Evolutionary conservation across 257 asterid genomes (phyloP).

Genomic region (Solanum chmielewskii): DNA sequence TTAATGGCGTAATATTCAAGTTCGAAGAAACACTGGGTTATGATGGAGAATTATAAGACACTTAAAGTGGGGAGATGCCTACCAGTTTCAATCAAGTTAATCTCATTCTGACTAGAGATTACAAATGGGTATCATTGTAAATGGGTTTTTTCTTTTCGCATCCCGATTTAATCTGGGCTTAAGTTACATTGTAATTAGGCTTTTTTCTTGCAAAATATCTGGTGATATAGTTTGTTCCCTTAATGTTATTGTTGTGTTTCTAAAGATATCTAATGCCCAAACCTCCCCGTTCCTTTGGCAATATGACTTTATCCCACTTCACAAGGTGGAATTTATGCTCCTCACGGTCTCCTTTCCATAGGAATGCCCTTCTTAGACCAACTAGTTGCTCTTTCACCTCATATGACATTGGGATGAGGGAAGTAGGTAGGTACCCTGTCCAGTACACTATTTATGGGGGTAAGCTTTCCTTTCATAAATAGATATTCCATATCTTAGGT

Average conservation of each 20-base stretch:
- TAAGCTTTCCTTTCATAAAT: not conserved
- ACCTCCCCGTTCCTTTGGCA: not conserved
- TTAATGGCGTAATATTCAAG: not conserved
- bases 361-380: not conserved
- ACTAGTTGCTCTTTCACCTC: not conserved
- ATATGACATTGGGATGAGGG: not conserved
- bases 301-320: not conserved
- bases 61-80: not conserved
- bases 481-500: not conserved
- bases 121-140: not conserved
- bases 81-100: too few relatives aligned
- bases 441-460: not conserved
- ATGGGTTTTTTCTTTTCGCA: not conserved
- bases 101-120: not conserved
- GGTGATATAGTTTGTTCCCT: not conserved
- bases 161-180: not conserved
- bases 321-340: not conserved
- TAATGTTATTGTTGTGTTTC: not conserved
- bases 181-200: not conserved
- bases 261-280: not conserved
- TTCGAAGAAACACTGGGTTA: not conserved
- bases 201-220: not conserved
- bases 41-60: not conserved
- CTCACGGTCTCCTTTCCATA: not conserved
- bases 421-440: not conserved